These are phyloP conservation scores for Kodamaea suecica DNA, from an alignment of 1,139 yeast genomes.

Conservation along the genomic window DNA sequence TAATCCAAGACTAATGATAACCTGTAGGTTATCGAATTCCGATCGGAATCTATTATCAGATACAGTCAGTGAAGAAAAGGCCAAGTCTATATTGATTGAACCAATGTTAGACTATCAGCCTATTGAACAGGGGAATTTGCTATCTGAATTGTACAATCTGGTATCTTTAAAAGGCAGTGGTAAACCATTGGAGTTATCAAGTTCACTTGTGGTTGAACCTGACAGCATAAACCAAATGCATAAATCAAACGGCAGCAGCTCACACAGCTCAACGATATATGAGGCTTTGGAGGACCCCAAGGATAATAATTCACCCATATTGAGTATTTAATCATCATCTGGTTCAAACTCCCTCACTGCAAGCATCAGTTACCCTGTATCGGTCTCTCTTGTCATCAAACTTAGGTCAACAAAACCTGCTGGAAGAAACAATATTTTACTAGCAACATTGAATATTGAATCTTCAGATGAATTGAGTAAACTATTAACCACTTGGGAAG, in stretches of 20 bases:
- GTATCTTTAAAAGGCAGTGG: slow-evolving; percentile 4
- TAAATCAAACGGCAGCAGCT: background rate
- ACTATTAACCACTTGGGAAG: slow-evolving; percentile 11
- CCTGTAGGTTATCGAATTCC: slow-evolving; percentile 19
- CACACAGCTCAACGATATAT: background rate
- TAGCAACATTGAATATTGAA: slow-evolving; percentile 57
- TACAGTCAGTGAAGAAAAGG: background rate
- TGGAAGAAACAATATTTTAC: slow-evolving; percentile 48
- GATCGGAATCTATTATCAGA: slow-evolving; percentile 9
- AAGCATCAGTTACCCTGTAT: slow-evolving; percentile 34
- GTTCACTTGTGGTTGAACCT: slow-evolving; percentile 5
- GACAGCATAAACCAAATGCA: no score
- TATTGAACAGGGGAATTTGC: slow-evolving; percentile 19
- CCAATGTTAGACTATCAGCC: slow-evolving; percentile 23
- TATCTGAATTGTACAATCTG: slow-evolving; percentile 26
- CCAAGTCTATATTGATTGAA: slow-evolving; percentile 6
- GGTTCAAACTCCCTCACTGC: slow-evolving; percentile 12
- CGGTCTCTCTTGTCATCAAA: slow-evolving; percentile 52
- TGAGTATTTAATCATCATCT: background rate
- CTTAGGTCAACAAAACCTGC: slow-evolving; percentile 58
- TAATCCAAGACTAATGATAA: slow-evolving; percentile 30
- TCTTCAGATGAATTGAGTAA: slow-evolving; percentile 44
- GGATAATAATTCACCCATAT: background rate
- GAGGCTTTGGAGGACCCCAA: background rate
- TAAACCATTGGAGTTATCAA: slow-evolving; percentile 9